Conservation (phyloP, 2,329 filamentous ascomycete species). For the Aspergillus melleus region DNA sequence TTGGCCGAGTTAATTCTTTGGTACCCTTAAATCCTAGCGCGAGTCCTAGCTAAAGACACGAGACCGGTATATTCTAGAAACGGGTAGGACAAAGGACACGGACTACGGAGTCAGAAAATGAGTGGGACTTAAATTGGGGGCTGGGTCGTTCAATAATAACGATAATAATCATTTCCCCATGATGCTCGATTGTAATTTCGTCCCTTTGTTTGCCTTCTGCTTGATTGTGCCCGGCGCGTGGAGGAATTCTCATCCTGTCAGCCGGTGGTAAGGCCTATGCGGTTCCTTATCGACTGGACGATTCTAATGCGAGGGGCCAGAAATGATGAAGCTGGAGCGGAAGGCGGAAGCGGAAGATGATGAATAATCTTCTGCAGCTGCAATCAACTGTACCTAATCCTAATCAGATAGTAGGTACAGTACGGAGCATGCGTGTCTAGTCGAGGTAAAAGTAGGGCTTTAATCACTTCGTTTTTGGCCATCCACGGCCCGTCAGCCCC, state of each 20-base stretch:
- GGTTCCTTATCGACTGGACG: neutral
- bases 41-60: conserved; percentile 5
- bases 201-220: too few species aligned
- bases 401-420: neutral
- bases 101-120: neutral
- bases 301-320: neutral
- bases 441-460: conserved; percentile 8
- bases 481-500: conserved; percentile 24
- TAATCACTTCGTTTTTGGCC: conserved; percentile 11
- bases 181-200: neutral
- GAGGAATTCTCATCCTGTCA: neutral
- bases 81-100: conserved; percentile 3
- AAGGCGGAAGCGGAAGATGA: neutral
- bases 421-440: neutral
- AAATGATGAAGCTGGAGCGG: too few species aligned
- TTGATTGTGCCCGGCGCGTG: neutral
- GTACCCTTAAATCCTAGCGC: conserved; percentile 12
- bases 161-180: neutral
- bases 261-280: too few species aligned
- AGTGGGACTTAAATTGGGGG: neutral
- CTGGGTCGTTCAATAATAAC: neutral
- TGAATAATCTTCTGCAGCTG: conserved; percentile 17
- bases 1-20: conserved; percentile 1
- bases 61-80: conserved; percentile 5
- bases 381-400: conserved; percentile 2